phyloP scores from a whole-genome alignment of 2,329 filamentous ascomycete genomes.

The Colletotrichum abscissum region DNA sequence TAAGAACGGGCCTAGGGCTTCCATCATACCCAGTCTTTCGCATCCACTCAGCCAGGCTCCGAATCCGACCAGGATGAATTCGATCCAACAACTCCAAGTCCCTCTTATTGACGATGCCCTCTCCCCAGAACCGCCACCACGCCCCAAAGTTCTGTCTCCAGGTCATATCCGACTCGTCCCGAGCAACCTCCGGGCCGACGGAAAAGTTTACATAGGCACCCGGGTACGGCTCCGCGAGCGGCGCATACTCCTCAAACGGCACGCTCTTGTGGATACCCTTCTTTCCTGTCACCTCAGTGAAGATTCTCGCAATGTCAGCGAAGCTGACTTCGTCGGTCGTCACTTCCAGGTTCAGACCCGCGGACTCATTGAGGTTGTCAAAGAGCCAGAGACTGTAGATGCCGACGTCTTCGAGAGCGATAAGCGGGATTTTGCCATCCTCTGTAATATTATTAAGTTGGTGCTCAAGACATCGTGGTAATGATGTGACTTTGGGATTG shows the following conservation, averaged over 20 bases:
- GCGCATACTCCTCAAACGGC: slow-evolving; percentile 2
- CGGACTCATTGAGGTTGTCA: slow-evolving; percentile 38
- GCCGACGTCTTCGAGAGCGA: slow-evolving; percentile 41
- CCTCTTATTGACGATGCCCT: slow-evolving; percentile 37
- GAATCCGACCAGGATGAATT: slow-evolving; percentile 60
- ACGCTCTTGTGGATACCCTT: neutral
- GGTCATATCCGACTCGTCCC: slow-evolving; percentile 36
- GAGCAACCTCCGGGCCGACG: slow-evolving; percentile 26
- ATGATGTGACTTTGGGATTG: neutral
- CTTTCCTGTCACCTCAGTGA: slow-evolving; percentile 24
- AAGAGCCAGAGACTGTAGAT: slow-evolving; percentile 42
- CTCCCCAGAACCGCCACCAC: neutral
- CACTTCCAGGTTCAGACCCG: slow-evolving; percentile 40
- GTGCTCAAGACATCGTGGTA: neutral
- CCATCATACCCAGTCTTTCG: neutral
- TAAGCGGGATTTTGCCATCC: slow-evolving; percentile 33
- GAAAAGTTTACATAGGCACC: slow-evolving; percentile 29
- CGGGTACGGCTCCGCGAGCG: slow-evolving; percentile 25
- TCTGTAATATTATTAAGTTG: neutral
- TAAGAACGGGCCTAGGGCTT: neutral
- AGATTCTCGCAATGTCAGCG: slow-evolving; percentile 25
- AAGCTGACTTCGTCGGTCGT: slow-evolving; percentile 39
- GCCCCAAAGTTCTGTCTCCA: neutral
- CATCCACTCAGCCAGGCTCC: slow-evolving; percentile 58
- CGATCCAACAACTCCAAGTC: slow-evolving; percentile 62